Percentiles rank a stretch among this genome's conserved stretches.
Conservation (phyloP, 257 asterid species). For the Coffea canephora region DNA sequence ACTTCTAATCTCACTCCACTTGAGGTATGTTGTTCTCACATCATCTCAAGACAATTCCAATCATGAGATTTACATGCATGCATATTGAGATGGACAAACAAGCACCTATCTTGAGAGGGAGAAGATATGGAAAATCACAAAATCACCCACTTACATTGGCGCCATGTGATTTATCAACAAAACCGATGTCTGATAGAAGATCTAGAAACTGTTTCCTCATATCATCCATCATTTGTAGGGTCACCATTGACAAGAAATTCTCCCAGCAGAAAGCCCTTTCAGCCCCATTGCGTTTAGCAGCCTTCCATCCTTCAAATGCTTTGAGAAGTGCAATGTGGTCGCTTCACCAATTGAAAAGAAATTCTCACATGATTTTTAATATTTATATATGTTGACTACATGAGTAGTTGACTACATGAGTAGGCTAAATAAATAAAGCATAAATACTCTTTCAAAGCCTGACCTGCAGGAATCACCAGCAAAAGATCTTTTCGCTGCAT, state of each 20-base stretch:
- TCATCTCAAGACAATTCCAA: background rate
- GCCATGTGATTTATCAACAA: constrained; percentile 68
- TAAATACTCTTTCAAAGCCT: constrained; percentile 21
- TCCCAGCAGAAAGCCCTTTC: constrained; percentile 87
- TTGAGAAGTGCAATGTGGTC: constrained; percentile 93
- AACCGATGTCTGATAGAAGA: constrained; percentile 78
- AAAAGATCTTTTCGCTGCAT: constrained; percentile 81
- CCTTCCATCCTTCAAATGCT: constrained; percentile 96
- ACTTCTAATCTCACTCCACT: background rate
- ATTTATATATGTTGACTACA: background rate
- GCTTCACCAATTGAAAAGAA: constrained; percentile 28
- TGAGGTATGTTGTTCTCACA: background rate
- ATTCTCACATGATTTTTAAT: background rate
- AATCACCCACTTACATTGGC: constrained; percentile 47
- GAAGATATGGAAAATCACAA: background rate
- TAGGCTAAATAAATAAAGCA: background rate
- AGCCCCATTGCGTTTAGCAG: constrained; percentile 56
- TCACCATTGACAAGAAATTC: constrained; percentile 70
- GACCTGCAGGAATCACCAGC: constrained; percentile 99
- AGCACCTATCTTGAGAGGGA: background rate
- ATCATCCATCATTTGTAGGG: constrained; percentile 89
- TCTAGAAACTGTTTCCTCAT: constrained; percentile 88
- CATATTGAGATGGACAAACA: background rate
- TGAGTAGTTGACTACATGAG: background rate
- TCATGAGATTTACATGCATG: background rate